phyloP scores from a whole-genome alignment of 345 rosid genomes.

The Erysimum cheiranthoides region DNA sequence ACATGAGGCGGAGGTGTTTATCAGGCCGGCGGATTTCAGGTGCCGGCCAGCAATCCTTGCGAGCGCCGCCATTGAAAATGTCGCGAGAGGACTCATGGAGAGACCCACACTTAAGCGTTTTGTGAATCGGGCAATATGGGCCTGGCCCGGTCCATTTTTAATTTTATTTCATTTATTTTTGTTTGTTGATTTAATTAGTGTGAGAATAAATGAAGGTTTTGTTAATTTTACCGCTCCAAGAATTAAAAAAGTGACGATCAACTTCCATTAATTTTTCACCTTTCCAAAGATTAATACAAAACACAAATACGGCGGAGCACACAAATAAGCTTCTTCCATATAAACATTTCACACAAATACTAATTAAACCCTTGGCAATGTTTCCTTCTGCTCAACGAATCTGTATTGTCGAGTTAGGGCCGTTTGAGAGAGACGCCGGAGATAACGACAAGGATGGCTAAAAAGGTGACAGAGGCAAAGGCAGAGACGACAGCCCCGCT shows the following conservation, averaged over 20 bases:
- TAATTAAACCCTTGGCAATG: neutral
- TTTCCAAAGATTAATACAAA: slow-evolving; percentile 17
- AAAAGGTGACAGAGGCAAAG: slow-evolving; percentile 51
- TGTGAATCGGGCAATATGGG: neutral
- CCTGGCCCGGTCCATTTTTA: neutral
- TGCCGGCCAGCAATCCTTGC: slow-evolving; percentile 50
- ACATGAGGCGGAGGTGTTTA: slow-evolving; percentile 31
- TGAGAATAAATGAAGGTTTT: neutral
- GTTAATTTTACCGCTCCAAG: neutral
- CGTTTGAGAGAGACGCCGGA: slow-evolving; percentile 61
- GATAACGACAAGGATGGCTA: slow-evolving; percentile 55
- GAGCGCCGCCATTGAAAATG: slow-evolving; percentile 63
- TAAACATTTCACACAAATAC: slow-evolving; percentile 26
- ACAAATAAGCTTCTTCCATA: slow-evolving; percentile 6
- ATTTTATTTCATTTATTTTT: neutral
- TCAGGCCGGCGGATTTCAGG: slow-evolving; percentile 25
- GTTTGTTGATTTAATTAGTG: neutral
- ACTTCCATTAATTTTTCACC: neutral
- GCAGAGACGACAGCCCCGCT: slow-evolving; percentile 80
- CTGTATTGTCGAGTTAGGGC: slow-evolving; percentile 2
- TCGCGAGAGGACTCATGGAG: slow-evolving; percentile 13
- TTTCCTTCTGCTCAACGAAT: slow-evolving; percentile 8
- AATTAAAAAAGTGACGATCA: neutral
- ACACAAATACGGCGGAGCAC: slow-evolving; percentile 11
- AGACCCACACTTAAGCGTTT: neutral